These are phyloP conservation scores for Arthrobotrys musiformis DNA, from an alignment of 2,329 filamentous ascomycete genomes.

Conservation along the genomic window DNA sequence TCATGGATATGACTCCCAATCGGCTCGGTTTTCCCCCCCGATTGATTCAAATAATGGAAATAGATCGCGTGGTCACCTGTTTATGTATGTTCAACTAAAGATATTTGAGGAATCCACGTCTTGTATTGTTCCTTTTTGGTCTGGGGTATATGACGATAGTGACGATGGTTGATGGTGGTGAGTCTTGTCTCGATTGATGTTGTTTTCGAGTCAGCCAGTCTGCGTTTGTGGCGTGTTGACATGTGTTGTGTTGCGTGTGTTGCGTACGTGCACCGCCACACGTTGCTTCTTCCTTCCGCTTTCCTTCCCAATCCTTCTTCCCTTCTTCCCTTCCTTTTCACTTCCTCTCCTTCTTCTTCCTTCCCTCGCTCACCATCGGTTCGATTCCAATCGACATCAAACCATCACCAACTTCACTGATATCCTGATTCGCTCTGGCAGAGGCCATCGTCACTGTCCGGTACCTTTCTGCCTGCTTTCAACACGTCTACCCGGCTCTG, in stretches of 20 bases:
- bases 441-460: background rate
- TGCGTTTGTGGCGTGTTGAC: slow-evolving; percentile 45
- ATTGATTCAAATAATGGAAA: background rate
- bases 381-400: background rate
- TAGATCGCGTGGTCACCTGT: slow-evolving; percentile 25
- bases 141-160: background rate
- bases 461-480: background rate
- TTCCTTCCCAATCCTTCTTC: slow-evolving; percentile 2
- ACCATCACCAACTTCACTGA: slow-evolving; percentile 7
- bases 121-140: background rate
- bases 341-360: background rate
- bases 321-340: background rate
- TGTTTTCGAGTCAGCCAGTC: no score
- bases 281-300: background rate
- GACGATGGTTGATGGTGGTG: slow-evolving; percentile 2
- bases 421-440: background rate
- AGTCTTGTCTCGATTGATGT: slow-evolving; percentile 20
- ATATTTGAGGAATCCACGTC: slow-evolving; percentile 5
- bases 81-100: background rate
- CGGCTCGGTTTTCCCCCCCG: background rate
- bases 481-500: background rate
- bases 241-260: background rate
- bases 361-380: slow-evolving; percentile 15
- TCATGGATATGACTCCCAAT: background rate
- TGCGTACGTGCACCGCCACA: slow-evolving; percentile 24